Percentiles rank a stretch among this genome's conserved stretches.
Evolutionary conservation across 805 yeast genomes (phyloP).

Genomic region (Saturnispora bothae): DNA sequence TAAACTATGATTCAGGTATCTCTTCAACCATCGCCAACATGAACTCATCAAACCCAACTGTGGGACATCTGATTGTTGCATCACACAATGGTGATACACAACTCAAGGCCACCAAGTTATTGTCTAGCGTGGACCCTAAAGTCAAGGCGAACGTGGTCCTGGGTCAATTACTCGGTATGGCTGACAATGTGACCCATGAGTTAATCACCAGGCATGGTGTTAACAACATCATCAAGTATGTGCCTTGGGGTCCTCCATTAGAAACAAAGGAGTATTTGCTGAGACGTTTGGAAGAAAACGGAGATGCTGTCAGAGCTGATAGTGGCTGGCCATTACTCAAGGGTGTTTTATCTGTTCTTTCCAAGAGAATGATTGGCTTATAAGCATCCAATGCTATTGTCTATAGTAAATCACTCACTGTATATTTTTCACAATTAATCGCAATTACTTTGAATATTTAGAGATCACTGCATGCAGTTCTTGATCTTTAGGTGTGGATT

Average conservation of each 20-base stretch:
- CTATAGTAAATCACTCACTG: too few species aligned
- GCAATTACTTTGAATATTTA: neutral
- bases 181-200: slow-evolving; percentile 76
- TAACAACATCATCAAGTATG: slow-evolving; percentile 79
- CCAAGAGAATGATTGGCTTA: slow-evolving; percentile 19
- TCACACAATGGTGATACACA: slow-evolving; percentile 82
- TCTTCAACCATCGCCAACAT: slow-evolving; percentile 50
- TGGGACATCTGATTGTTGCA: slow-evolving; percentile 81
- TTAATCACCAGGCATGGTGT: slow-evolving; percentile 54
- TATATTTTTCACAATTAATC: neutral
- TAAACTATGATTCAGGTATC: slow-evolving; percentile 63
- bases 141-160: slow-evolving; percentile 57
- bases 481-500: too few species aligned
- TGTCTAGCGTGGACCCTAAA: slow-evolving; percentile 21
- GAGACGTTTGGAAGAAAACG: slow-evolving; percentile 90
- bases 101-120: slow-evolving; percentile 51
- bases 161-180: slow-evolving; percentile 93
- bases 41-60: slow-evolving; percentile 30
- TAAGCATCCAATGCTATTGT: too few species aligned
- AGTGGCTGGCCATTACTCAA: slow-evolving; percentile 67
- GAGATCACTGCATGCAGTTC: neutral
- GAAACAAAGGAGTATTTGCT: slow-evolving; percentile 85
- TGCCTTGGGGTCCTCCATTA: slow-evolving; percentile 95
- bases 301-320: slow-evolving; percentile 83
- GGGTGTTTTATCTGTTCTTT: slow-evolving; percentile 34